Evolutionary conservation across 345 rosid genomes (phyloP), one percentile per base, ranked within the genome.

Genomic region (Pistacia integerrima): DNA sequence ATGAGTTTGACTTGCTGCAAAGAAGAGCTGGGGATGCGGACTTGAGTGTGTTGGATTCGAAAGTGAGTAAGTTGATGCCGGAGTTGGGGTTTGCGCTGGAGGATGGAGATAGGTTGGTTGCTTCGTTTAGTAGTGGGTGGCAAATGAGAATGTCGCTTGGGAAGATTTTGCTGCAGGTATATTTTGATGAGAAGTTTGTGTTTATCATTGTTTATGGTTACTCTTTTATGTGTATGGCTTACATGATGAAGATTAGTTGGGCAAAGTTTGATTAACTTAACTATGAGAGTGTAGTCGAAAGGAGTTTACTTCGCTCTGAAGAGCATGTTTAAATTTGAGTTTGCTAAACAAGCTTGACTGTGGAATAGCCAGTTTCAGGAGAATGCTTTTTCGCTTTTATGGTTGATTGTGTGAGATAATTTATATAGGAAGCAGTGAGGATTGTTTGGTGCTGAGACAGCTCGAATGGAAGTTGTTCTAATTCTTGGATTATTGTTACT

Each of bases 101-200:
- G 84, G 99, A 95, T 81, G 87, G 90, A 0, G 98, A 93, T 84
- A 89, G 99, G 85, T 86, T 95, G 80, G 99, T 95, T 11, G 99
- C 98, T 8, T 90, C 96, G 0, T 95, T 93, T 76, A 95, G 99
- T 64, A 83, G 99, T 71, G 99, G 99, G 10, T 95, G 99, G 99
- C 98, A 95, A 84, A 95, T 95, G 99, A 91, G 99, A 84, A 95
- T 95, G 90, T 93, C 97, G 12, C 96, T 95, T 65, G 99, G 99
- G 70, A 95, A 95, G 90, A 95, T 95, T 74, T 82, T 95, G 83
- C 84, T 95, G 82, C 98, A 95, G 99, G 99, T 93, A 85, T 58
- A 66, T 8, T 57, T 70, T 41, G 6, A 64, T 14, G 63, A 77
- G 44, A 30, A 25, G 20, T n/a, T 67, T 16, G 0, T 30, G 20